These are phyloP conservation scores for Litsea cubeba DNA, from an alignment of 164 flowering plant species.

Conservation along the genomic window DNA sequence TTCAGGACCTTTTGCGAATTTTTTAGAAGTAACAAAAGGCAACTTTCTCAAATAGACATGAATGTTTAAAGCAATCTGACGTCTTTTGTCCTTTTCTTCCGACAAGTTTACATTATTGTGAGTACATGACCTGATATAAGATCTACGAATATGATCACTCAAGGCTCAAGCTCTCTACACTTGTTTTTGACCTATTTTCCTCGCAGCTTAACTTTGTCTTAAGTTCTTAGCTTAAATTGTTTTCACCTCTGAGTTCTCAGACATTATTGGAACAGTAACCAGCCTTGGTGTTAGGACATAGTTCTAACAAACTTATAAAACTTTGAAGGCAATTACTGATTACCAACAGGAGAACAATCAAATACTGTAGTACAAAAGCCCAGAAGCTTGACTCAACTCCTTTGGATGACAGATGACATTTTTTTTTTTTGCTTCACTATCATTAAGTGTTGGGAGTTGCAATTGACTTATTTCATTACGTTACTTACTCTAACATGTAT, in stretches of 20 bases:
- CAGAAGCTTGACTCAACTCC: too few species aligned
- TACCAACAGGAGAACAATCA: neutral
- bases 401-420: too few species aligned
- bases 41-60: too few species aligned
- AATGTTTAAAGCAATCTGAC: too few species aligned
- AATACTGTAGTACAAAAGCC: neutral
- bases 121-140: too few species aligned
- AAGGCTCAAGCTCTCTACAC: neutral
- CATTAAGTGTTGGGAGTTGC: neutral
- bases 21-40: too few species aligned
- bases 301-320: too few species aligned
- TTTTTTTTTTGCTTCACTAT: neutral
- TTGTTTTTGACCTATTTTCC: neutral
- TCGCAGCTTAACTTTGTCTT: too few species aligned
- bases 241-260: neutral
- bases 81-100: too few species aligned
- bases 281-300: neutral
- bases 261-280: neutral
- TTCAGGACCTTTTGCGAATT: too few species aligned
- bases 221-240: too few species aligned
- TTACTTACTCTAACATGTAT: neutral
- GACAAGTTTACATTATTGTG: neutral
- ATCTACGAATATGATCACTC: neutral
- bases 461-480: neutral
- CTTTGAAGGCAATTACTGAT: too few species aligned